Percentiles rank a stretch among this genome's conserved stretches.
Evolutionary conservation across 345 rosid species (phyloP).

Genomic region (Euphorbia lathyris): DNA sequence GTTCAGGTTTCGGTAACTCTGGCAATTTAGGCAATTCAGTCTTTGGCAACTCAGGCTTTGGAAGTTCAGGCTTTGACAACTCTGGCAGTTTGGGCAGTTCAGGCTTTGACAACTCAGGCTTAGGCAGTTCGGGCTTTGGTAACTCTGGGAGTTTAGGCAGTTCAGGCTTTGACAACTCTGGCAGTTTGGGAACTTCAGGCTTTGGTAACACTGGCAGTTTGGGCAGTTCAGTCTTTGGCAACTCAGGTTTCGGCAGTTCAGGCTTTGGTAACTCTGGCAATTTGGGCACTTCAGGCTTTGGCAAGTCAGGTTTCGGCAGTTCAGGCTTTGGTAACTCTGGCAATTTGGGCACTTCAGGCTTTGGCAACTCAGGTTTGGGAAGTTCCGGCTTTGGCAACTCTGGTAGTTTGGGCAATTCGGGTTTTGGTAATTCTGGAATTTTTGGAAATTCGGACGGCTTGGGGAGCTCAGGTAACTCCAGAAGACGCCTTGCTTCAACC

Average conservation of each 20-base stretch:
- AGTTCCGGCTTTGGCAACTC: neutral
- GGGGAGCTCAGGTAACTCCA: too few relatives aligned
- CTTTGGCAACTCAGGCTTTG: too few relatives aligned
- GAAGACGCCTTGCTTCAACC: too few relatives aligned
- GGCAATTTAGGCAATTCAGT: neutral
- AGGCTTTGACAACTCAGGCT: too few relatives aligned
- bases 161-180: neutral
- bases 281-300: neutral
- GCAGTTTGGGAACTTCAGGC: neutral
- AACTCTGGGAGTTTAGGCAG: too few relatives aligned
- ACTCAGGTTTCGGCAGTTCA: neutral
- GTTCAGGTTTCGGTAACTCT: neutral
- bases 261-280: neutral
- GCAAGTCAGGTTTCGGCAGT: neutral
- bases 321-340: neutral
- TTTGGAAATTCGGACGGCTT: too few relatives aligned
- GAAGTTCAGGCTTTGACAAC: neutral
- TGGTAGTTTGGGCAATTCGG: neutral
- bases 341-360: neutral
- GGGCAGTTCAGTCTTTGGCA: neutral
- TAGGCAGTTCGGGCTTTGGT: too few relatives aligned
- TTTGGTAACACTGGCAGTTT: constrained; percentile 3
- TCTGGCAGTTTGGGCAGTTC: neutral
- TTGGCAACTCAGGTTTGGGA: too few relatives aligned
- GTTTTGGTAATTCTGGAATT: too few relatives aligned